Percentiles rank a stretch among this genome's conserved stretches.
Conservation (phyloP, 2,329 filamentous ascomycete species). For the Fusarium albidum region DNA sequence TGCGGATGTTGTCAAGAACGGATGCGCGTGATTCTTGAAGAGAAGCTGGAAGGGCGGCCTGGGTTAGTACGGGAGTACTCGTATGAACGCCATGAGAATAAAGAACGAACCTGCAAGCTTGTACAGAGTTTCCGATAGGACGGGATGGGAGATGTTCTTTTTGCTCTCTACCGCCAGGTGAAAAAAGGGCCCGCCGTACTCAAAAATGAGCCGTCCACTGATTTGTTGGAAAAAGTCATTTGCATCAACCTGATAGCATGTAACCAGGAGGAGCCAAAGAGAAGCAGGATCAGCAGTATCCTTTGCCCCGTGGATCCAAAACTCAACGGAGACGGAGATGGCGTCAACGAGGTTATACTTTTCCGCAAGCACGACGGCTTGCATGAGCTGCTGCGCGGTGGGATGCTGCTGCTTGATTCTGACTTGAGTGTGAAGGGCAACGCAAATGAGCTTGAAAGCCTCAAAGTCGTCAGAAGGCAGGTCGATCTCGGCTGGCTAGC, state of each 20-base stretch:
- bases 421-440: conserved; percentile 5
- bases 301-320: not conserved
- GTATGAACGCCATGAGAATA: not conserved
- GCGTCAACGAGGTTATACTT: conserved; percentile 12
- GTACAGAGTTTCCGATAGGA: not conserved
- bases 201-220: not conserved
- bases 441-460: conserved; percentile 4
- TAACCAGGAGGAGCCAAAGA: not conserved
- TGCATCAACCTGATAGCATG: not conserved
- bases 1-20: not conserved
- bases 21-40: not conserved
- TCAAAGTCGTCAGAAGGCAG: conserved; percentile 16
- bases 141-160: not conserved
- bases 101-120: conserved; percentile 1
- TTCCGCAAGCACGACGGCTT: conserved; percentile 1
- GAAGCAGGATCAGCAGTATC: too few species aligned
- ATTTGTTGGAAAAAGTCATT: not conserved
- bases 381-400: not conserved
- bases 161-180: not conserved
- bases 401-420: not conserved
- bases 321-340: conserved; percentile 5
- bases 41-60: not conserved
- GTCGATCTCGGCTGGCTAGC: not conserved
- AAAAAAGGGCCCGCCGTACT: not conserved
- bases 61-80: not conserved